Conservation (phyloP, 2,329 filamentous ascomycete species). For the Fusarium temperatum region DNA sequence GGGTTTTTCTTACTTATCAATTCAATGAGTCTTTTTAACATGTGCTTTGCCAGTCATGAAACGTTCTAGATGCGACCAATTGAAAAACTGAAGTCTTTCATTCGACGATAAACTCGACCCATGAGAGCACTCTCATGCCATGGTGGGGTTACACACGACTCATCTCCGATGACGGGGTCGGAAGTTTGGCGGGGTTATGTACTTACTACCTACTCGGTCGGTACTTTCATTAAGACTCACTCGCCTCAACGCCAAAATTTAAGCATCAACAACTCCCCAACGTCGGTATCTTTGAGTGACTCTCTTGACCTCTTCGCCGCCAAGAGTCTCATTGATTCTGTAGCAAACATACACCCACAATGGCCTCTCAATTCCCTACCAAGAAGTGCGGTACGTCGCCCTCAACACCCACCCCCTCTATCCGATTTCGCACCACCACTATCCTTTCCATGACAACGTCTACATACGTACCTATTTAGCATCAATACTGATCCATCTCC, state of each 20-base stretch:
- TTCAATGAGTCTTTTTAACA: conserved; percentile 13
- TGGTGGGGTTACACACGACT: conserved; percentile 21
- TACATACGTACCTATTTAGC: neutral
- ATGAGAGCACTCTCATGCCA: conserved; percentile 23
- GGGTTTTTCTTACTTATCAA: neutral
- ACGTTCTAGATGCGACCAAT: neutral
- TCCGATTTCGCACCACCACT: conserved; percentile 9
- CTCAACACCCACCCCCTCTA: conserved; percentile 9
- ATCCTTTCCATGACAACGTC: neutral
- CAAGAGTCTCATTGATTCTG: neutral
- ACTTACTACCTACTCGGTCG: neutral
- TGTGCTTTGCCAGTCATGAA: conserved; percentile 12
- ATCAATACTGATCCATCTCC: conserved; percentile 12
- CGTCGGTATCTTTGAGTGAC: neutral
- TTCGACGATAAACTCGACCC: conserved; percentile 19
- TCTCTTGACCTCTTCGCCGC: neutral
- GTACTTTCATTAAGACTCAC: conserved; percentile 28
- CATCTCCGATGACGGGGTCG: conserved; percentile 47
- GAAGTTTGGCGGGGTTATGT: conserved; percentile 42
- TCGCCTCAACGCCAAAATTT: conserved; percentile 35
- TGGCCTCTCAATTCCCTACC: conserved; percentile 58
- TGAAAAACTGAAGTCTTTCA: conserved; percentile 17
- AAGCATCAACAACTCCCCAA: conserved; percentile 4
- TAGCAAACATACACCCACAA: conserved; percentile 10
- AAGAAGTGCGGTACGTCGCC: conserved; percentile 66